These are phyloP conservation scores for Elsinoe ampelina DNA, from an alignment of 2,329 filamentous ascomycete species.

Conservation along the genomic window DNA sequence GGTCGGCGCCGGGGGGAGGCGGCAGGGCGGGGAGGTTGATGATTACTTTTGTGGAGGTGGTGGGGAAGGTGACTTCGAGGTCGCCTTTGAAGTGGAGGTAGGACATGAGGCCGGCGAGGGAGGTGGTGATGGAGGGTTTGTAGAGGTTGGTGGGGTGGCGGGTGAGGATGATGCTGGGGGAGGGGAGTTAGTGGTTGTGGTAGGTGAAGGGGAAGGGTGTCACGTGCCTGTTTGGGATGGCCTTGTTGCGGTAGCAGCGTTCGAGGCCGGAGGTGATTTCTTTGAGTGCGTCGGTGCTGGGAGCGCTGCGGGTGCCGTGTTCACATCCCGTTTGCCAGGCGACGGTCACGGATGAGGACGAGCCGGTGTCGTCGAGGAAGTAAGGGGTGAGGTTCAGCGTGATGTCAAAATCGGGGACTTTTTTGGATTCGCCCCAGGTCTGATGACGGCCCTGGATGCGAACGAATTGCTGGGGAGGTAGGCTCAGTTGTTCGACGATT, in stretches of 20 bases:
- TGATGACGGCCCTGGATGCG: neutral
- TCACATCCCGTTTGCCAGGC: constrained; percentile 1
- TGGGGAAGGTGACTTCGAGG: constrained; percentile 5
- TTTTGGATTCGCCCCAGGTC: neutral
- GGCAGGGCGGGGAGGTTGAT: neutral
- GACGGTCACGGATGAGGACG: neutral
- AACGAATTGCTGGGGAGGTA: constrained; percentile 1
- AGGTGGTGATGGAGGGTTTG: neutral
- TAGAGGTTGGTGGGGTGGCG: neutral
- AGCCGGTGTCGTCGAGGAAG: neutral
- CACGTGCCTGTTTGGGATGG: neutral
- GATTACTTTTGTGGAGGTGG: neutral
- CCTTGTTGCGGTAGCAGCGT: constrained; percentile 2
- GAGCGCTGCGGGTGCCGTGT: neutral
- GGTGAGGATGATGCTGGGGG: neutral
- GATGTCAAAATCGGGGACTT: neutral
- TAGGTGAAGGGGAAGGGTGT: neutral
- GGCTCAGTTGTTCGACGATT: neutral
- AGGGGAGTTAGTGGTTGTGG: neutral
- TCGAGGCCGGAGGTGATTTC: neutral
- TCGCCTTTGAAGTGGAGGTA: constrained; percentile 3
- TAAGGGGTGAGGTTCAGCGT: constrained; percentile 4
- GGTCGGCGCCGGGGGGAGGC: neutral
- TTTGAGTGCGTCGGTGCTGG: neutral
- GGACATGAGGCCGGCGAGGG: neutral